phyloP scores from a whole-genome alignment of 768 basidiomycete species.

The Inosperma sp. region DNA sequence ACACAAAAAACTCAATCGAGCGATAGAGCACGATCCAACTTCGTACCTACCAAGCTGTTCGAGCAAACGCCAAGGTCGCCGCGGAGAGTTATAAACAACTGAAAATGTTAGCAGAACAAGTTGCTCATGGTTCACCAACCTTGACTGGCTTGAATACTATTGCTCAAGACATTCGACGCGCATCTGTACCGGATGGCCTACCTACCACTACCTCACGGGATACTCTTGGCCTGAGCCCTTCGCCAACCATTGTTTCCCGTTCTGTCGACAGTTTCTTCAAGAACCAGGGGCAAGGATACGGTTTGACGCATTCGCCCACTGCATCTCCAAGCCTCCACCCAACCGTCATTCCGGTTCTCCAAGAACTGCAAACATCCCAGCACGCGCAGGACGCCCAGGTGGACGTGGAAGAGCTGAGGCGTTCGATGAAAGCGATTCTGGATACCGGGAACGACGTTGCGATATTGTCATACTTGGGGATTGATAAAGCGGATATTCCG shows the following conservation, averaged over 20 bases:
- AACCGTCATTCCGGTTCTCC: constrained; percentile 24
- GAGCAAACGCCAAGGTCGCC: constrained; percentile 17
- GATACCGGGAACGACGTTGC: constrained; percentile 51
- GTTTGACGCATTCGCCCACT: not conserved
- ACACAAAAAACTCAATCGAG: not conserved
- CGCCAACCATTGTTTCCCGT: constrained; percentile 6
- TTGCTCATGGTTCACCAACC: constrained; percentile 5
- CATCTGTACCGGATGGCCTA: constrained; percentile 21
- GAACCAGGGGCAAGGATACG: not conserved
- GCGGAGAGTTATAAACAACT: constrained; percentile 17
- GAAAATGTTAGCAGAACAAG: constrained; percentile 13
- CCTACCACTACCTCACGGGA: constrained; percentile 14
- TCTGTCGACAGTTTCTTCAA: constrained; percentile 11
- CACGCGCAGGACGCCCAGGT: constrained; percentile 37
- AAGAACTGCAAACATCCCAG: constrained; percentile 23
- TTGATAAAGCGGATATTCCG: constrained; percentile 59
- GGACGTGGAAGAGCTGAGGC: constrained; percentile 52
- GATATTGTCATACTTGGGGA: constrained; percentile 54
- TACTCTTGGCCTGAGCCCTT: constrained; percentile 8
- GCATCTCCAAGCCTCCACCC: constrained; percentile 15
- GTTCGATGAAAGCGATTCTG: constrained; percentile 51
- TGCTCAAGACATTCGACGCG: constrained; percentile 11
- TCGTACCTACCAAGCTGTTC: constrained; percentile 24
- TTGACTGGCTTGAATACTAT: not conserved
- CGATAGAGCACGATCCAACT: constrained; percentile 23